Conservation (phyloP, 371 early-diverging fungal species). For the Mucor lusitanicus region DNA sequence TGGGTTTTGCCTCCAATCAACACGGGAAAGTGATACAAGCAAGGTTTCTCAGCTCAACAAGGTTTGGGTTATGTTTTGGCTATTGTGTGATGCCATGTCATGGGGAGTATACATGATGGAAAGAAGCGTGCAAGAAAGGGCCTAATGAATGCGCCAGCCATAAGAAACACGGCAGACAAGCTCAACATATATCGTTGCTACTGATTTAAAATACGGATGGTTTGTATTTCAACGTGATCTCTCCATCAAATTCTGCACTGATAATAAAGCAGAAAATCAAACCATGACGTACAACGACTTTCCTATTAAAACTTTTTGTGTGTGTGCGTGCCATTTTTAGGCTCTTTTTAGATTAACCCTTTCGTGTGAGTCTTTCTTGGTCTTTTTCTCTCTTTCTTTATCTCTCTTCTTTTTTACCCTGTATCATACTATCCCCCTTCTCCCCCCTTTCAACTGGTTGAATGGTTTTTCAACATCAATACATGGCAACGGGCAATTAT, state of each 20-base stretch:
- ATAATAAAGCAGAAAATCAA: neutral
- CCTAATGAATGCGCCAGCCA: too few relatives aligned
- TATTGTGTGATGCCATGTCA: too few relatives aligned
- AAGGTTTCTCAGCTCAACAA: too few relatives aligned
- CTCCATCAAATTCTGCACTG: neutral
- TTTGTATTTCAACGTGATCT: neutral
- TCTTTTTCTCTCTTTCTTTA: neutral
- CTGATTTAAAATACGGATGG: neutral
- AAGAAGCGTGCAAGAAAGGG: too few relatives aligned
- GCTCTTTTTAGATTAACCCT: neutral
- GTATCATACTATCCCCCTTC: neutral
- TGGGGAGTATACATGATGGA: too few relatives aligned
- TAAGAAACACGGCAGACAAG: too few relatives aligned
- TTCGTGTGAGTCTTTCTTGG: neutral
- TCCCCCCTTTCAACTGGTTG: neutral
- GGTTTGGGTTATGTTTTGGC: too few relatives aligned
- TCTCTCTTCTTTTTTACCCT: neutral
- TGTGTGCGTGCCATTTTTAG: neutral
- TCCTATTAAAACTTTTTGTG: neutral
- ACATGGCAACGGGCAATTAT: neutral
- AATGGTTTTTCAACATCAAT: constrained; percentile 10
- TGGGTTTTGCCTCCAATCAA: too few relatives aligned
- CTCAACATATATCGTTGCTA: neutral
- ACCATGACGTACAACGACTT: neutral
- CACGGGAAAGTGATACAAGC: too few relatives aligned